These are phyloP conservation scores for Aspergillus transmontanensis DNA, from an alignment of 2,329 filamentous ascomycete genomes.

Conservation along the genomic window DNA sequence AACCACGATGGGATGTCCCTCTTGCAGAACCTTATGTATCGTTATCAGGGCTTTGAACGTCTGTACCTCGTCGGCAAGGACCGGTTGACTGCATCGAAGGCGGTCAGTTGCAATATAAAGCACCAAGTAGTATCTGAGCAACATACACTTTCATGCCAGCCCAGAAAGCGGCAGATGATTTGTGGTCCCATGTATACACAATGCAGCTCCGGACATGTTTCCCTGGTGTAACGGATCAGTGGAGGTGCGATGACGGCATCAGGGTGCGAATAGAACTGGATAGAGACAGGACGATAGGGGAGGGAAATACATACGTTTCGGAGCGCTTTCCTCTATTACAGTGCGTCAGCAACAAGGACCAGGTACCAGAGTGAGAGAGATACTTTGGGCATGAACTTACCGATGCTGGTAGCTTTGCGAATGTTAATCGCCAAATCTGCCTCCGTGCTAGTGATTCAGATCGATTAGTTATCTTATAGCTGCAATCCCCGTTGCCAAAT, in stretches of 20 bases:
- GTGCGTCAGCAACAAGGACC: slow-evolving; percentile 19
- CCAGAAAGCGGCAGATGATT: slow-evolving; percentile 94
- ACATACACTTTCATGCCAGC: slow-evolving; percentile 95
- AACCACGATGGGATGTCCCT: slow-evolving; percentile 86
- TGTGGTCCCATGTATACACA: slow-evolving; percentile 99
- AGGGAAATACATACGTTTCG: slow-evolving; percentile 57
- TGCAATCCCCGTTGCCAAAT: background rate
- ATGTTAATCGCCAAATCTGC: slow-evolving; percentile 67
- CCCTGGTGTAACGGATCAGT: slow-evolving; percentile 42
- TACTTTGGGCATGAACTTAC: slow-evolving; percentile 36
- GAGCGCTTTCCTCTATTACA: slow-evolving; percentile 62
- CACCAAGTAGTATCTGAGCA: background rate
- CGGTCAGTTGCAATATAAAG: slow-evolving; percentile 5
- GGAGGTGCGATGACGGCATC: background rate
- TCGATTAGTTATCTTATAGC: slow-evolving; percentile 1
- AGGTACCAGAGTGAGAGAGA: background rate
- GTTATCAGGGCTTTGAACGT: slow-evolving; percentile 98
- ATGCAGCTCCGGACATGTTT: slow-evolving; percentile 99
- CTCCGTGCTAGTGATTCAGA: slow-evolving; percentile 53
- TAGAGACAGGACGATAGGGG: slow-evolving; percentile 8
- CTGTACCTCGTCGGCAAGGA: slow-evolving; percentile 96
- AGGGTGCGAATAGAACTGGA: slow-evolving; percentile 1
- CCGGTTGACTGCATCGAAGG: slow-evolving; percentile 72
- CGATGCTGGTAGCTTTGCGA: slow-evolving; percentile 67
- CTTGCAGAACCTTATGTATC: slow-evolving; percentile 94